These are phyloP conservation scores for Fusarium veterinarium DNA, from an alignment of 2,329 filamentous ascomycete species.

Conservation along the genomic window DNA sequence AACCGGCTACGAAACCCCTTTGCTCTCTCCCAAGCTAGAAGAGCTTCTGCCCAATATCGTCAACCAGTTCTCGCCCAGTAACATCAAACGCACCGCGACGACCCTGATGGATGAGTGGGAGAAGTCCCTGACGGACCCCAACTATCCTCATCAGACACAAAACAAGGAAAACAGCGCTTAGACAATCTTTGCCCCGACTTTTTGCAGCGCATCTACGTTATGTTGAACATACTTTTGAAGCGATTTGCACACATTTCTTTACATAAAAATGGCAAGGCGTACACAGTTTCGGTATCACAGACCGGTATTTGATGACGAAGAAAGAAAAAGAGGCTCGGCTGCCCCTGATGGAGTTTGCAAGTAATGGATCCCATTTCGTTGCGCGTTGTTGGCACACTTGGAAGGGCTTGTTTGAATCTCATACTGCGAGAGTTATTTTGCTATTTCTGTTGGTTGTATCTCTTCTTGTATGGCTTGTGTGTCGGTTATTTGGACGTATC, in stretches of 20 bases:
- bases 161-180: conserved; percentile 51
- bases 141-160: conserved; percentile 39
- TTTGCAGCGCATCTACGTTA: conserved; percentile 26
- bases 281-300: conserved; percentile 38
- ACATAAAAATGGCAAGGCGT: conserved; percentile 26
- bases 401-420: conserved; percentile 24
- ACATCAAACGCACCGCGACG: conserved; percentile 84
- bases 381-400: conserved; percentile 22
- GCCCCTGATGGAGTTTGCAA: conserved; percentile 30
- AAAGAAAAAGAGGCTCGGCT: conserved; percentile 25
- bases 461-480: conserved; percentile 19
- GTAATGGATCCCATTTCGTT: conserved; percentile 19
- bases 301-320: conserved; percentile 37
- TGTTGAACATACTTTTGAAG: conserved; percentile 37
- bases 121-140: conserved; percentile 59
- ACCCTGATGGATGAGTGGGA: conserved; percentile 94
- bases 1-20: conserved; percentile 45
- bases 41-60: conserved; percentile 76
- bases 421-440: conserved; percentile 18
- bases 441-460: conserved; percentile 16
- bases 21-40: conserved; percentile 60
- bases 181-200: conserved; percentile 15
- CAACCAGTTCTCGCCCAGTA: conserved; percentile 77
- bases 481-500: conserved; percentile 1
- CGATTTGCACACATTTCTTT: conserved; percentile 26